Percentiles rank a stretch among this genome's conserved stretches.
These are phyloP conservation scores for Wickerhamomyces sp. DNA, from an alignment of 1,139 yeast genomes.

Conservation along the genomic window DNA sequence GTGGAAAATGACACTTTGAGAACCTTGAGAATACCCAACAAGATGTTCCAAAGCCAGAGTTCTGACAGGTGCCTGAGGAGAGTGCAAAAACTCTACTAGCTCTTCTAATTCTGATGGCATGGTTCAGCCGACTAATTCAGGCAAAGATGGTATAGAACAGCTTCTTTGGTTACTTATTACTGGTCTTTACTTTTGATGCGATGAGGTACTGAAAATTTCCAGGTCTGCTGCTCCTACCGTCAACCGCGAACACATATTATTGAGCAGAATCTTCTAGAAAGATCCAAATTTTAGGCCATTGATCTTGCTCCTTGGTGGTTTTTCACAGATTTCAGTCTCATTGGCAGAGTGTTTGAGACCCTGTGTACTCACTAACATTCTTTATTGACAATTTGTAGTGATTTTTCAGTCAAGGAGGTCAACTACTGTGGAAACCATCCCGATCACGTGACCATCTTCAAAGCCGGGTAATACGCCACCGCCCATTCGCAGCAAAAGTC, in stretches of 20 bases:
- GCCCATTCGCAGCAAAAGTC: too few species aligned
- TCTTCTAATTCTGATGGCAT: slow-evolving; percentile 29
- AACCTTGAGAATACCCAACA: slow-evolving; percentile 75
- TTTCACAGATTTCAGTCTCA: too few species aligned
- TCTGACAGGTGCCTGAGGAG: slow-evolving; percentile 76
- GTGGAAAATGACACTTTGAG: slow-evolving; percentile 61
- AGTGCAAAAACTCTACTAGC: slow-evolving; percentile 76
- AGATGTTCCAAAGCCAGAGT: slow-evolving; percentile 82
- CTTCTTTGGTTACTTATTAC: too few species aligned
- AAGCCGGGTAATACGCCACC: too few species aligned
- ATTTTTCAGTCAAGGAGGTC: too few species aligned
- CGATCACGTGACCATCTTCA: too few species aligned
- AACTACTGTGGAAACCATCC: too few species aligned
- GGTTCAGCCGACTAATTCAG: not conserved
- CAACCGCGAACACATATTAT: not conserved
- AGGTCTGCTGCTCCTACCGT: slow-evolving; percentile 1
- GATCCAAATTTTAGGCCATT: not conserved
- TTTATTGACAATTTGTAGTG: too few species aligned
- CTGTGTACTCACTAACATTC: too few species aligned
- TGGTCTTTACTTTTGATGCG: too few species aligned
- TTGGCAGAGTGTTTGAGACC: too few species aligned
- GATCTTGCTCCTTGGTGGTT: not conserved
- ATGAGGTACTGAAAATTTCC: not conserved
- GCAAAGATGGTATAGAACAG: not conserved
- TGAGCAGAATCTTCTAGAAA: slow-evolving; percentile 4